Evolutionary conservation across 306 rosid genomes (phyloP).

Genomic region (Inga leiocalycina): DNA sequence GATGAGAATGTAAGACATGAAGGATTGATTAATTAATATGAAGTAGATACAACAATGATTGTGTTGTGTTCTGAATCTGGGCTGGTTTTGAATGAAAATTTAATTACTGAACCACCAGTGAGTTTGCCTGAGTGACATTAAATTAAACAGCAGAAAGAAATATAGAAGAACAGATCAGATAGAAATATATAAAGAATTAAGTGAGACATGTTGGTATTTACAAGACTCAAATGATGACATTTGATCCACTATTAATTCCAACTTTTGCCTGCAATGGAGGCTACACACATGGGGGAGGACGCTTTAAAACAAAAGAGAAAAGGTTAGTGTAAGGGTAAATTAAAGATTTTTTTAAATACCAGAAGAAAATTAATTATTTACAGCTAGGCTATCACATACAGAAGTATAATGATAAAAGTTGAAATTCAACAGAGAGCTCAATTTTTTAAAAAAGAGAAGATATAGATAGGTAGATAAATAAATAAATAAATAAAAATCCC

Average conservation of each 20-base stretch:
- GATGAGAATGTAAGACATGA: not conserved
- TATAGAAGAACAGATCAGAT: conserved; percentile 39
- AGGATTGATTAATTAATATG: conserved; percentile 31
- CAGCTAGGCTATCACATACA: not conserved
- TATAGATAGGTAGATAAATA: not conserved
- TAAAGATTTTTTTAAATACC: too few species aligned
- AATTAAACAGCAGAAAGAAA: conserved; percentile 25
- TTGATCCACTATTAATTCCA: conserved; percentile 31
- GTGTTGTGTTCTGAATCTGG: conserved; percentile 30
- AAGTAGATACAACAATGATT: conserved; percentile 2
- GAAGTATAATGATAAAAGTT: conserved; percentile 19
- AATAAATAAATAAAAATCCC: not conserved
- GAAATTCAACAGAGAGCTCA: conserved; percentile 20
- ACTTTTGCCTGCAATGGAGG: conserved; percentile 43
- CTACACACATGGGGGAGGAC: conserved; percentile 32
- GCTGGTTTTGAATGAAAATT: conserved; percentile 45
- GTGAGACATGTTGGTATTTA: conserved; percentile 7
- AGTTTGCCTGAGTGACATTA: conserved; percentile 27
- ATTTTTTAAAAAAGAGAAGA: not conserved
- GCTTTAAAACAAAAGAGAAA: conserved; percentile 32
- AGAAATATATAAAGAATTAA: conserved; percentile 20
- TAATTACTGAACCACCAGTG: conserved; percentile 31
- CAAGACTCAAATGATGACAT: conserved; percentile 33
- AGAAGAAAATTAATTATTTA: not conserved
- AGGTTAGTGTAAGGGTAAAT: conserved; percentile 3